Evolutionary conservation across 1,284 basidiomycete genomes (phyloP).

Genomic region (Malassezia furfur): DNA sequence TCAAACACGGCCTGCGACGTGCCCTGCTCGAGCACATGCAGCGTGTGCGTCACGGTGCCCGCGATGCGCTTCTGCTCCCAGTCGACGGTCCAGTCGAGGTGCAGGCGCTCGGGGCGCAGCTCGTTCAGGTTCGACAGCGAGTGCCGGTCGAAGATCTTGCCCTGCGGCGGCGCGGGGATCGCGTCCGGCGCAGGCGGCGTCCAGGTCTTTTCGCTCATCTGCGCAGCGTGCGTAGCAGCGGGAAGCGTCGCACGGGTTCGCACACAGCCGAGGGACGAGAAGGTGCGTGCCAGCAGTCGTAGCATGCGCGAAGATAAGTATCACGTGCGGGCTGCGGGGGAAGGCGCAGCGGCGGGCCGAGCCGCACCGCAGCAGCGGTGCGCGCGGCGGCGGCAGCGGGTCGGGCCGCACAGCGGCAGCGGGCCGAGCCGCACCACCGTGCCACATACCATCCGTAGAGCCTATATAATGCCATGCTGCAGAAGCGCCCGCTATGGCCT

Average conservation of each 20-base stretch:
- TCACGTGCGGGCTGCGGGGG: neutral
- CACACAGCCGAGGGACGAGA: constrained; percentile 1
- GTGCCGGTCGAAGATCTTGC: constrained; percentile 31
- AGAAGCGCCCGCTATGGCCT: neutral
- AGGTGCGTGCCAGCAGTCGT: neutral
- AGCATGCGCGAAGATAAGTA: neutral
- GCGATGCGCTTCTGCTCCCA: constrained; percentile 61
- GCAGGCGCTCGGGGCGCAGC: constrained; percentile 32
- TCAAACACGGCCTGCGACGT: constrained; percentile 68
- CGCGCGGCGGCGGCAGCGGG: neutral
- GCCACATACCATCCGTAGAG: too few relatives aligned
- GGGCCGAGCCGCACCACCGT: too few relatives aligned
- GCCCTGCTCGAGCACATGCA: constrained; percentile 57
- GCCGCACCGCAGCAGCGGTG: too few relatives aligned
- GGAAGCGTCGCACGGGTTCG: neutral
- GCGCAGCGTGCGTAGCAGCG: neutral
- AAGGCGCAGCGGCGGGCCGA: neutral
- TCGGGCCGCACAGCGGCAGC: too few relatives aligned
- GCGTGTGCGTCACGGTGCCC: constrained; percentile 64
- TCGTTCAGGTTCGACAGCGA: constrained; percentile 35
- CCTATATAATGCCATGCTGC: too few relatives aligned
- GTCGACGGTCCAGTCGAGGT: constrained; percentile 73
- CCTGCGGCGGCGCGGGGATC: constrained; percentile 28
- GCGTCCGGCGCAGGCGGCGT: constrained; percentile 33
- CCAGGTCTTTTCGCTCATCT: constrained; percentile 22